These are phyloP conservation scores for Metschnikowia baotianmanensis DNA, from an alignment of 805 yeast genomes.

Conservation along the genomic window DNA sequence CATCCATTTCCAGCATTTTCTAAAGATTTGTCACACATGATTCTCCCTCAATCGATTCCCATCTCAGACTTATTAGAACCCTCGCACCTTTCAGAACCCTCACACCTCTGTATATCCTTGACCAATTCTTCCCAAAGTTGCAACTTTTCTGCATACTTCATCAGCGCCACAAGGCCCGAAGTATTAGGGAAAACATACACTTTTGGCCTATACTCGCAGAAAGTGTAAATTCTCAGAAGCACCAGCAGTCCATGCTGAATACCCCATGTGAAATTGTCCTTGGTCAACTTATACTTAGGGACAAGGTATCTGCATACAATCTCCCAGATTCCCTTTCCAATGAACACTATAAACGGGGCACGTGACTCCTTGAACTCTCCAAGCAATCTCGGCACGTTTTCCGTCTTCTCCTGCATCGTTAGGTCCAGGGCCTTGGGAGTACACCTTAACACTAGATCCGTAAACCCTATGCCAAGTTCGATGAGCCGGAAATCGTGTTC, in stretches of 20 bases:
- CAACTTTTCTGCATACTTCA: conserved; percentile 45
- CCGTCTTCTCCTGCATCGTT: conserved; percentile 47
- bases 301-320: conserved; percentile 40
- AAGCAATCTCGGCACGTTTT: conserved; percentile 53
- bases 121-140: conserved; percentile 47
- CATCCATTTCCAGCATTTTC: no score
- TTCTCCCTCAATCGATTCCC: no score
- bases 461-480: conserved; percentile 57
- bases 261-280: conserved; percentile 54
- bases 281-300: conserved; percentile 23
- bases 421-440: conserved; percentile 60
- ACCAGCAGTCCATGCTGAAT: conserved; percentile 18
- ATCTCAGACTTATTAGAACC: no score
- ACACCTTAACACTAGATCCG: conserved; percentile 66
- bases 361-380: conserved; percentile 36
- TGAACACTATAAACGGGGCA: conserved; percentile 51
- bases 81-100: no score
- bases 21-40: no score
- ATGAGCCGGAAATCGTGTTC: conserved; percentile 43
- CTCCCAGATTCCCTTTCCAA: conserved; percentile 80
- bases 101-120: conserved; percentile 9
- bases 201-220: conserved; percentile 19
- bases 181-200: conserved; percentile 69
- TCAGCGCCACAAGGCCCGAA: conserved; percentile 62
- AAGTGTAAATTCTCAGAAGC: conserved; percentile 12